These are phyloP conservation scores for Euryodendron excelsum DNA, from an alignment of 148 eudicot species.

Conservation along the genomic window DNA sequence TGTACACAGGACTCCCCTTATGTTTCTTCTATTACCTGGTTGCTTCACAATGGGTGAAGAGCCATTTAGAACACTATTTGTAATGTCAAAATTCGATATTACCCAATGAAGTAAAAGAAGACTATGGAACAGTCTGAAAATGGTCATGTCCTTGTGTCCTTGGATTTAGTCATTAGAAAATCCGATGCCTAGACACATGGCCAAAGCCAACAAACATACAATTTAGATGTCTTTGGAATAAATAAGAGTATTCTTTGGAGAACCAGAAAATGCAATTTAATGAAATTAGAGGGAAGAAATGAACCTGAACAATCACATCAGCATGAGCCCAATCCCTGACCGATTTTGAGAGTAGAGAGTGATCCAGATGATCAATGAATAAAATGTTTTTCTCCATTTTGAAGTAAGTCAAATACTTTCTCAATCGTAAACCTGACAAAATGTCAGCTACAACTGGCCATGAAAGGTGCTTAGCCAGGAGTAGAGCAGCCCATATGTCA, in stretches of 20 bases:
- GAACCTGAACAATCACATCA: constrained; percentile 88
- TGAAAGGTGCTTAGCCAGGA: constrained; percentile 74
- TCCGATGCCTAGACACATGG: not conserved
- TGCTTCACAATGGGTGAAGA: not conserved
- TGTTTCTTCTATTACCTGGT: not conserved
- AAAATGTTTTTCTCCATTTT: constrained; percentile 43
- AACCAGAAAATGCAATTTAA: not conserved
- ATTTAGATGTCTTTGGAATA: not conserved
- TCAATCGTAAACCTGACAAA: constrained; percentile 79
- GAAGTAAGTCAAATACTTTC: constrained; percentile 54
- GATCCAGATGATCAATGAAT: constrained; percentile 90
- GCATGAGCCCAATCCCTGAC: constrained; percentile 54
- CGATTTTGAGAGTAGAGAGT: constrained; percentile 58
- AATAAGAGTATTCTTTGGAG: not conserved
- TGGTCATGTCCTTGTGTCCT: no score
- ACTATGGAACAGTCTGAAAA: not conserved
- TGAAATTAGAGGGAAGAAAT: constrained; percentile 6
- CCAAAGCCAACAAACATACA: not conserved
- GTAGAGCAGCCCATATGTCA: constrained; percentile 89
- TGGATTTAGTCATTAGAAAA: not conserved
- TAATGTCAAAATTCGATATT: not conserved
- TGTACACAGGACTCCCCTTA: not conserved
- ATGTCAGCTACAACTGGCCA: constrained; percentile 93
- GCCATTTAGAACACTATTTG: not conserved
- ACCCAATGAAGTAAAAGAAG: not conserved